These are phyloP conservation scores for Phytopythium helicoides DNA, from an alignment of 352 stramenopile species.

Conservation along the genomic window DNA sequence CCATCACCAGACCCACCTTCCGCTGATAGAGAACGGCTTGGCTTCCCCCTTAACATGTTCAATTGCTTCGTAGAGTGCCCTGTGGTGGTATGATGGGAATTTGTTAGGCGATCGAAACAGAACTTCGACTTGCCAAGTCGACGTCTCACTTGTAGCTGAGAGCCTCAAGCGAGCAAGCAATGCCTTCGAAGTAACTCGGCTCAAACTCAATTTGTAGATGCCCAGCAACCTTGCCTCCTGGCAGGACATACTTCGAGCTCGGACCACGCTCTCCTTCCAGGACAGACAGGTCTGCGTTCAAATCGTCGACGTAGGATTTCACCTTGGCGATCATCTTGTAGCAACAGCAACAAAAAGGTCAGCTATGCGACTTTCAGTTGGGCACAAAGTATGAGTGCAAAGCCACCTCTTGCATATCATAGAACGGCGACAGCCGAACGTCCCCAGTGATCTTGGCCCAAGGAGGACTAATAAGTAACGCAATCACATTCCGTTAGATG, in stretches of 20 bases:
- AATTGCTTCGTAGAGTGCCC: conserved; percentile 75
- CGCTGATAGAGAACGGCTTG: conserved; percentile 92
- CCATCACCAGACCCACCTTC: conserved; percentile 46
- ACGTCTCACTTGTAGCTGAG: conserved; percentile 49
- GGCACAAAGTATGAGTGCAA: background rate
- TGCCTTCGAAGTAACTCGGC: conserved; percentile 65
- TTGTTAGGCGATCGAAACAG: background rate
- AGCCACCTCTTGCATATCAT: conserved; percentile 70
- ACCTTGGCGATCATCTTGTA: conserved; percentile 49
- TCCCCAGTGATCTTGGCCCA: conserved; percentile 83
- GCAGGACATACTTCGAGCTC: conserved; percentile 84
- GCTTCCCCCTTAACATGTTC: conserved; percentile 69
- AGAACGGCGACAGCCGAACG: conserved; percentile 85
- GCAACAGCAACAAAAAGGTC: background rate
- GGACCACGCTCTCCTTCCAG: conserved; percentile 65
- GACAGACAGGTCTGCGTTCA: conserved; percentile 71
- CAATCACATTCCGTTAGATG: background rate
- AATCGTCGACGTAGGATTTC: conserved; percentile 67
- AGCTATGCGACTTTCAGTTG: background rate
- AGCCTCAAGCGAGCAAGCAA: conserved; percentile 83
- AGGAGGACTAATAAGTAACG: conserved; percentile 32
- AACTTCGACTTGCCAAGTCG: background rate
- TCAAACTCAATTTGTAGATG: conserved; percentile 83
- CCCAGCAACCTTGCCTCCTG: conserved; percentile 53
- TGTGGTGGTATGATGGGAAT: conserved; percentile 11